Conservation (phyloP, 1,284 basidiomycete genomes). For the Moesziomyces sp. region DNA sequence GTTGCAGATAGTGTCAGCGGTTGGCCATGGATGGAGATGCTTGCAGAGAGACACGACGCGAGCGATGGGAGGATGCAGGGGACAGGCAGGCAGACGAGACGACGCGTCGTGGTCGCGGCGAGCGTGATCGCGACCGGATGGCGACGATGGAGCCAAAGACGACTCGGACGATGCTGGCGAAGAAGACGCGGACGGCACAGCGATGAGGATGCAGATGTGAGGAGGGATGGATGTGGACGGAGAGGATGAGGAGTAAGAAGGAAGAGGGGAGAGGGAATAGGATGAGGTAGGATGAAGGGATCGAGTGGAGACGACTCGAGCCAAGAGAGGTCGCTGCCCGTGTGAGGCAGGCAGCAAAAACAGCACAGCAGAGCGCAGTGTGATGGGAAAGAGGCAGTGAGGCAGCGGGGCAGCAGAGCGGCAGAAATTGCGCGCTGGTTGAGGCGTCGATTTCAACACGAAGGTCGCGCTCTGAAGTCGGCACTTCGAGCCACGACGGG, state of each 20-base stretch:
- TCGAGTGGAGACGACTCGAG: constrained; percentile 2
- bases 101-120: constrained; percentile 11
- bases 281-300: constrained; percentile 8
- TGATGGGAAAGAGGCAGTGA: not conserved
- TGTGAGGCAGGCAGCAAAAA: not conserved
- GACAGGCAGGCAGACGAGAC: constrained; percentile 4
- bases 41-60: not conserved
- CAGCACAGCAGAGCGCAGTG: not conserved
- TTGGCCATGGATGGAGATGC: not conserved
- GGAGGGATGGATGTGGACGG: not conserved
- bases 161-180: not conserved
- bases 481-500: constrained; percentile 31
- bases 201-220: not conserved
- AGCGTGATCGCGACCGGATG: not conserved
- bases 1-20: constrained; percentile 7
- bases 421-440: constrained; percentile 9
- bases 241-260: not conserved
- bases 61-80: not conserved
- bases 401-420: constrained; percentile 25
- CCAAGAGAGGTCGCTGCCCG: not conserved
- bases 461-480: constrained; percentile 8
- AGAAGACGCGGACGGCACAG: not conserved
- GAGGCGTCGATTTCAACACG: constrained; percentile 19
- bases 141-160: constrained; percentile 1
- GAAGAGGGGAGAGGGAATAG: constrained; percentile 4